Conservation (phyloP, 2,329 filamentous ascomycete species). For the Fusarium xyrophilum region DNA sequence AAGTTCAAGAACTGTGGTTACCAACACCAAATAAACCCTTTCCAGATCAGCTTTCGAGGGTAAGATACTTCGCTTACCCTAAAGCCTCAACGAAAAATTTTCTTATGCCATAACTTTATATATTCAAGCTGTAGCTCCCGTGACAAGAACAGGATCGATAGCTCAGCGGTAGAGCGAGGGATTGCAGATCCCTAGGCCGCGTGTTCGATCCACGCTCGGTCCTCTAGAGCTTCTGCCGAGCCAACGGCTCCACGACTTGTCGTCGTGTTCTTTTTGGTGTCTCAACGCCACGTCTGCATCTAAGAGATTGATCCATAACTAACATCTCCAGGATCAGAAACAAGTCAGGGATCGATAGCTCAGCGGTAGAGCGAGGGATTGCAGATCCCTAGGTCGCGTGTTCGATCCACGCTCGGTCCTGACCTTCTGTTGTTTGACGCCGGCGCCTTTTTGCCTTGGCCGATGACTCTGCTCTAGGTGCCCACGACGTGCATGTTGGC, state of each 20-base stretch:
- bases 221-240: slow-evolving; percentile 23
- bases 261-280: slow-evolving; percentile 14
- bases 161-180: slow-evolving; percentile 37
- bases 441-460: not conserved
- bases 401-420: slow-evolving; percentile 38
- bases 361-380: slow-evolving; percentile 36
- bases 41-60: too few species aligned
- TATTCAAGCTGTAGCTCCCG: too few species aligned
- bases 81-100: not conserved
- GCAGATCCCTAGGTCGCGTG: slow-evolving; percentile 35
- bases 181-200: slow-evolving; percentile 36
- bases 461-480: not conserved
- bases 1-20: not conserved
- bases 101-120: too few species aligned
- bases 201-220: slow-evolving; percentile 37
- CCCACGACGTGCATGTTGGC: too few species aligned
- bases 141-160: slow-evolving; percentile 24
- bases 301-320: not conserved
- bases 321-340: not conserved
- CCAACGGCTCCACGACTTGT: not conserved
- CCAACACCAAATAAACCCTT: not conserved
- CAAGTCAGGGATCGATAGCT: slow-evolving; percentile 27
- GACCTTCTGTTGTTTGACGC: not conserved
- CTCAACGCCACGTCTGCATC: slow-evolving; percentile 5
- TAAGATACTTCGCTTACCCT: not conserved